A percentile compares a stretch with the other conserved stretches of the same genome.
Evolutionary conservation across 106 monocot genomes (phyloP).

Genomic region (Dendrobium huoshanense): DNA sequence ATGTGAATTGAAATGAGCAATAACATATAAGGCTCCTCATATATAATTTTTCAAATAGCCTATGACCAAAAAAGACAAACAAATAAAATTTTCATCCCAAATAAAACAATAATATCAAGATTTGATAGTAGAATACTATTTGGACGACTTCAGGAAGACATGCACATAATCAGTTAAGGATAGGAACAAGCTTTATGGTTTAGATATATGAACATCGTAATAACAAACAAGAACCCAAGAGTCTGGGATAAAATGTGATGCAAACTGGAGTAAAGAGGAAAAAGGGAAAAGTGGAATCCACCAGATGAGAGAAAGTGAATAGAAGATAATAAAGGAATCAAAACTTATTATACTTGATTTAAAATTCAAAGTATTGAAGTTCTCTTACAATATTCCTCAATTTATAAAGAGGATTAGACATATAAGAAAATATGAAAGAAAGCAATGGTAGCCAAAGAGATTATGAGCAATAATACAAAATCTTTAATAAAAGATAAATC

Average conservation of each 20-base stretch:
- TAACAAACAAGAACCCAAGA: not conserved
- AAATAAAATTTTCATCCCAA: not conserved
- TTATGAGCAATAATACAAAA: not conserved
- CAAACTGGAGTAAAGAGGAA: not conserved
- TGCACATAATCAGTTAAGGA: too few relatives aligned
- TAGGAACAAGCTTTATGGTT: not conserved
- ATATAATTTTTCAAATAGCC: not conserved
- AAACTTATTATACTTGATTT: too few relatives aligned
- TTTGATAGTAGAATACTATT: not conserved
- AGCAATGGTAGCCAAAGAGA: not conserved
- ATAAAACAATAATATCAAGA: not conserved
- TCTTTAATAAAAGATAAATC: not conserved
- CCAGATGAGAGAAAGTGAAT: too few relatives aligned
- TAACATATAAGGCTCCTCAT: not conserved
- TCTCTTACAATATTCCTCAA: not conserved
- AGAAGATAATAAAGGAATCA: too few relatives aligned
- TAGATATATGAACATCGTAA: not conserved
- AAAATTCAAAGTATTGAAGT: too few relatives aligned
- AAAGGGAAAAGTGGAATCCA: not conserved
- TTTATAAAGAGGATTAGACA: not conserved
- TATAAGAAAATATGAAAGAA: not conserved
- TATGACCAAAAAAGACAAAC: not conserved
- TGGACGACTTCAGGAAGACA: too few relatives aligned
- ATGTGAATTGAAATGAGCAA: not conserved
- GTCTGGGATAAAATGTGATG: not conserved